Percentiles rank a stretch among this genome's conserved stretches.
These are phyloP conservation scores for Coemansia sp. DNA, from an alignment of 192 early-diverging fungal species.

Conservation along the genomic window DNA sequence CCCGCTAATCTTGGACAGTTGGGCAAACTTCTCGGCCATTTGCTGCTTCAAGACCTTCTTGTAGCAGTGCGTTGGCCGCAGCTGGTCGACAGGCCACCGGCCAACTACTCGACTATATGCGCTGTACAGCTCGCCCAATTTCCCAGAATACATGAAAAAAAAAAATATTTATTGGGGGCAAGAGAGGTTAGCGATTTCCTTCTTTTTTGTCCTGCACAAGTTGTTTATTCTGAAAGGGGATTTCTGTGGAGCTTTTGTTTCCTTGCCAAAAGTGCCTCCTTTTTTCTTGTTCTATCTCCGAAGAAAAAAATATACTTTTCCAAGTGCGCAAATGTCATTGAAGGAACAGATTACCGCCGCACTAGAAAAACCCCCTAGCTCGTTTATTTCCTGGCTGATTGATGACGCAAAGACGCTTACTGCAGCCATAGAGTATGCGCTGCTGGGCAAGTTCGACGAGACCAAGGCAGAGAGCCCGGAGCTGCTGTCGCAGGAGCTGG, in stretches of 20 bases:
- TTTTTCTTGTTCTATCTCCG: background rate
- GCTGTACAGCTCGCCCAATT: constrained; percentile 54
- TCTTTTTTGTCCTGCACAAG: background rate
- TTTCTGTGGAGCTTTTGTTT: background rate
- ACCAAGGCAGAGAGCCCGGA: background rate
- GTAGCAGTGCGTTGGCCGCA: constrained; percentile 68
- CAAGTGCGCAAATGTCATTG: constrained; percentile 3
- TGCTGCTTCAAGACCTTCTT: constrained; percentile 56
- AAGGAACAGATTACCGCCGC: constrained; percentile 9
- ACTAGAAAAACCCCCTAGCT: constrained; percentile 21
- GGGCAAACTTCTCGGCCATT: constrained; percentile 40
- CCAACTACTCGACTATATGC: constrained; percentile 60
- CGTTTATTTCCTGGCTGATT: constrained; percentile 29
- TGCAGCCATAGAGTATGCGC: constrained; percentile 17
- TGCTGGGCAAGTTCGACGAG: constrained; percentile 16
- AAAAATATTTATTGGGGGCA: background rate
- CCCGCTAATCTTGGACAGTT: constrained; percentile 21
- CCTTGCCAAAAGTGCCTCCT: background rate
- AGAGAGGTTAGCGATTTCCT: too few species aligned
- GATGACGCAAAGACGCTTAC: constrained; percentile 9
- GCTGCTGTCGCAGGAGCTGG: constrained; percentile 18
- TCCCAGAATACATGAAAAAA: constrained; percentile 19
- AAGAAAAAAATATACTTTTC: background rate
- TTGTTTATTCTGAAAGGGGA: background rate
- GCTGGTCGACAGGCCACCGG: constrained; percentile 65